phyloP scores from a whole-genome alignment of 2,329 filamentous ascomycete genomes.

The Penicillium sp. region DNA sequence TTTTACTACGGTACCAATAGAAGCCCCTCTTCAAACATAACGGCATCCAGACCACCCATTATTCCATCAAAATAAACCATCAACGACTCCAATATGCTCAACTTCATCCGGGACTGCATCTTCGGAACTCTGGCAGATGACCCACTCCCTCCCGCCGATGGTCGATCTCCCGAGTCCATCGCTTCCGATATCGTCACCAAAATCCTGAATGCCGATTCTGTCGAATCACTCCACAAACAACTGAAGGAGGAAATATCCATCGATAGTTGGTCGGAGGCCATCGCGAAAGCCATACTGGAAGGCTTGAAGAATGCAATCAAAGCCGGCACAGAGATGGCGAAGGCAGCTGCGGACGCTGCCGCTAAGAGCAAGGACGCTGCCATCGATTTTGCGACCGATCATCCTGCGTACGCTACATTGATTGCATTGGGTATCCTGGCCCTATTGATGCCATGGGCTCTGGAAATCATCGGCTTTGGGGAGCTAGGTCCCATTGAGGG shows the following conservation, averaged over 20 bases:
- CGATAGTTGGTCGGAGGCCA: neutral
- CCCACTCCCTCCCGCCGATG: neutral
- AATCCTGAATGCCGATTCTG: neutral
- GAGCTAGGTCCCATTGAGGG: neutral
- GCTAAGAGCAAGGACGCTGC: neutral
- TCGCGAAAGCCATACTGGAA: neutral
- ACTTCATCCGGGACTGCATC: neutral
- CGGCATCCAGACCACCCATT: neutral
- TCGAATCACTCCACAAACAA: neutral
- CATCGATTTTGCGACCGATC: neutral
- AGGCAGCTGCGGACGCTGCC: neutral
- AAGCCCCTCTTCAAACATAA: neutral
- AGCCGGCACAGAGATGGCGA: neutral
- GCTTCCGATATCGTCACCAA: neutral
- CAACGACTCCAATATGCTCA: neutral
- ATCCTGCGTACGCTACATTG: neutral
- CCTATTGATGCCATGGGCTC: neutral
- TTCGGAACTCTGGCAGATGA: neutral
- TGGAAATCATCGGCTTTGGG: neutral
- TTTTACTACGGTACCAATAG: too few relatives aligned
- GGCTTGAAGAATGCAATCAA: neutral
- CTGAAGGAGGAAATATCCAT: neutral
- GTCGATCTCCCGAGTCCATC: neutral
- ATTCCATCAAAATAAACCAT: neutral
- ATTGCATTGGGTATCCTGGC: neutral